Evolutionary conservation across 371 early-diverging fungal genomes (phyloP).

Genomic region (Apophysomyces ossiformis): DNA sequence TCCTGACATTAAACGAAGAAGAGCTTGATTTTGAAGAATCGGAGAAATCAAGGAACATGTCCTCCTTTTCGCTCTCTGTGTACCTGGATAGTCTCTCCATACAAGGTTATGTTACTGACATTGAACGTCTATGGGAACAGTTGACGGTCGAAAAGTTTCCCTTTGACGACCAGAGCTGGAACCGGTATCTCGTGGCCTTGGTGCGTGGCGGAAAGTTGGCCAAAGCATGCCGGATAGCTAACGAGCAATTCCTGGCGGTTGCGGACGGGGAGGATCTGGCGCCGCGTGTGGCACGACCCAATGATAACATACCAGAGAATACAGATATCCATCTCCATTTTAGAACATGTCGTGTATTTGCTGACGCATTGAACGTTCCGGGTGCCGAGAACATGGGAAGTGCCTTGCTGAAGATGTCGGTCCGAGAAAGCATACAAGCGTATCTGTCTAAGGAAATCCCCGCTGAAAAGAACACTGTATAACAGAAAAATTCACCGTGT

Average conservation of each 20-base stretch:
- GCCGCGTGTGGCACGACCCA: conserved; percentile 11
- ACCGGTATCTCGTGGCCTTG: conserved; percentile 33
- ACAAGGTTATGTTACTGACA: conserved; percentile 23
- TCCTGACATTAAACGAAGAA: conserved; percentile 12
- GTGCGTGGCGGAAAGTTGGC: conserved; percentile 13
- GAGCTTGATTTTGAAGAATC: conserved; percentile 11
- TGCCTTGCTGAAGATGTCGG: not conserved
- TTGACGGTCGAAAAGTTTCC: conserved; percentile 26
- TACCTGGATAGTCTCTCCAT: conserved; percentile 34
- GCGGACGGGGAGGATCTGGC: not conserved
- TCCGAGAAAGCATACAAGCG: not conserved
- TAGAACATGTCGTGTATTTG: conserved; percentile 28
- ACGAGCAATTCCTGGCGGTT: conserved; percentile 16
- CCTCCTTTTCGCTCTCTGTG: conserved; percentile 43
- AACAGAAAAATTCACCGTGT: too few species aligned
- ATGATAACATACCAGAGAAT: conserved; percentile 24
- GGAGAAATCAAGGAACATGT: not conserved
- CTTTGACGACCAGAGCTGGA: conserved; percentile 53
- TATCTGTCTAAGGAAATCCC: not conserved
- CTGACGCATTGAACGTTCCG: conserved; percentile 21
- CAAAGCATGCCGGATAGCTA: conserved; percentile 26
- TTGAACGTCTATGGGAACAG: conserved; percentile 34
- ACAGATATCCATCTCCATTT: conserved; percentile 25
- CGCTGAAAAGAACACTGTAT: too few species aligned
- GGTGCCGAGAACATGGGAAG: not conserved